Base-by-base conservation (phyloP, 768 basidiomycete species). In the Calocera cornea region DNA sequence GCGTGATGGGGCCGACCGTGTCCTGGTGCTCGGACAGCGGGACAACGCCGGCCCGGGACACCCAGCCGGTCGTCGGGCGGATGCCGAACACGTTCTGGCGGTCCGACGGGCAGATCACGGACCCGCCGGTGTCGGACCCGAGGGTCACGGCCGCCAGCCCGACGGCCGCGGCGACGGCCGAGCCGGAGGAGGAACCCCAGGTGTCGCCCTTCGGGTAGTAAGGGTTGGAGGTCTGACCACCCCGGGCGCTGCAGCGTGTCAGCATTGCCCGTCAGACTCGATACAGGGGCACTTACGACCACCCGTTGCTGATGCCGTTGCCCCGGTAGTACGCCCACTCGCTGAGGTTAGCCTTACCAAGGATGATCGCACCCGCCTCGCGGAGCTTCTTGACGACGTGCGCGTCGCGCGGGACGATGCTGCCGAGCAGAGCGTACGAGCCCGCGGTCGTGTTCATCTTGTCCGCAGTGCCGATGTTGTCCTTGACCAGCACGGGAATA, bases 11-110 rank as follows among this genome's bases (percentile, higher is more conserved):
- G 0, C 85, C 86, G 1, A 85, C 79, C 1, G 84, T 82, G 69
- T 86, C 86, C 73, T 84, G 84, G 69, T 84, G 80, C 19, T 74
- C 75, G 0, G 83, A 84, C 3, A 84, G 83, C 1, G 86, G 86
- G 33, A 86, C 76, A 2, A 86, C 85, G 24, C 69, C 68, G 3
- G 64, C 31, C 1, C 41, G 38, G 27, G 68, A 66, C 14, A 68
- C 68, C 17, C 65, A 34, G 34, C 67, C 68, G 1, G 54, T 22
- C n/a, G 64, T 68, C 1, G 69, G 67, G 11, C 68, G 38, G 40
- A 70, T 66, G 24, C 68, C 69, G 16, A 68, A 64, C 19, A 70
- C 22, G 41, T 63, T 41, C 47, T 67, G 65, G 10, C 40, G 11
- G 22, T 50, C 54, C 14, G 65, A 19, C 8, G 69, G 69, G 60